Evolutionary conservation across 2,329 filamentous ascomycete species (phyloP), one percentile per base, ranked within the genome.

Genomic region (Cladosporium sp.): DNA sequence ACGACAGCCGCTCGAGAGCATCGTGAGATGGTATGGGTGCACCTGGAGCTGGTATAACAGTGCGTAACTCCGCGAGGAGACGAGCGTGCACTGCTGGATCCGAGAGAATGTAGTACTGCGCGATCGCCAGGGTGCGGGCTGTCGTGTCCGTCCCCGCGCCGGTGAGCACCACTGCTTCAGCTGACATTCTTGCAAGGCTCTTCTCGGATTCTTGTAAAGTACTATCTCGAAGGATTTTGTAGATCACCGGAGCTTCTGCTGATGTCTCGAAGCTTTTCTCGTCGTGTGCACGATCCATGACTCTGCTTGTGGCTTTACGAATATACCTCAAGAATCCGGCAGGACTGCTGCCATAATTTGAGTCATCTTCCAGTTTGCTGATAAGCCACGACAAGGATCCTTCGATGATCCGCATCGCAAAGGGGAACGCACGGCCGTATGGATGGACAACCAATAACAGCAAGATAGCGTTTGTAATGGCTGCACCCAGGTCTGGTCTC

Each of bases 121-220:
- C 76, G 6, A 75, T 65, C 67, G 74, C 74, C 8, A 80, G 62
- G 3, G 76, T 70, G 42, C 73, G 74, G 0, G 72, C 77, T 7
- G 74, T 73, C 0, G 78, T 80, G 57, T 80, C 76, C 14, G 71
- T 71, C 6, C 78, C 79, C 3, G 73, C 79, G 60, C 78, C 77
- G 59, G 80, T 70, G 52, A 81, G 67, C 0, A 74, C 72, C 63
- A 75, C 72, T 1, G 72, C 73, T 67, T 80, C 78, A 11, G 79
- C 74, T 39, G 71, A 61, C 8, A 69, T 65, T 39, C 73, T 68
- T 20, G 66, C 70, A 28, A 51, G 20, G 36, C 34, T 51, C 36
- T 51, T 51, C 19, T 51, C 49, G 6, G 19, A 5, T 11, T 17
- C 49, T 5, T 34, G 49, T 22, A 51, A 14, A 28, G 3, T 38